These are phyloP conservation scores for Erythrophleum fordii DNA, from an alignment of 306 rosid genomes.

Conservation along the genomic window DNA sequence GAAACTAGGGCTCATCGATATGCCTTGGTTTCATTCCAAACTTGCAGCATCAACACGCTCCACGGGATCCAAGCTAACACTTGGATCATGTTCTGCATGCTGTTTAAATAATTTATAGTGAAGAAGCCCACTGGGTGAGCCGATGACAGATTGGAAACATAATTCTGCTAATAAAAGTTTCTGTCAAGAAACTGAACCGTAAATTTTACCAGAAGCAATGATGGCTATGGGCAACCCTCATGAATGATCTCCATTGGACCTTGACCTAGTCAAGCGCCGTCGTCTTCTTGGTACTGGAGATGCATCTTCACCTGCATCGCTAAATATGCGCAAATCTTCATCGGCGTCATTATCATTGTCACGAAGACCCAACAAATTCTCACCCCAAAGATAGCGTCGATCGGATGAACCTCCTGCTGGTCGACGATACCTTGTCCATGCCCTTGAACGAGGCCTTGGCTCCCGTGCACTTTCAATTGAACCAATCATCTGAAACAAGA, in stretches of 20 bases:
- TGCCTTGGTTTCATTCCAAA: constrained; percentile 40
- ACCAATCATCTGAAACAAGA: constrained; percentile 85
- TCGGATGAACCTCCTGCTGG: constrained; percentile 58
- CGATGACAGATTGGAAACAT: constrained; percentile 30
- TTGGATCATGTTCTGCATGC: constrained; percentile 38
- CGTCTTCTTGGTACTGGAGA: constrained; percentile 82
- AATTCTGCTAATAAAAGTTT: constrained; percentile 40
- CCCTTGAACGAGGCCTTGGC: constrained; percentile 69
- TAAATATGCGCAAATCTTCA: constrained; percentile 48
- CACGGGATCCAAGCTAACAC: constrained; percentile 28
- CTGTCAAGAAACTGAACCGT: constrained; percentile 33
- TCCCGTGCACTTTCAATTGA: constrained; percentile 65
- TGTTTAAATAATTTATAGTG: constrained; percentile 48
- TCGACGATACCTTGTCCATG: constrained; percentile 77
- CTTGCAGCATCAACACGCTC: constrained; percentile 33
- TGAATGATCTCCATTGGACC: constrained; percentile 70
- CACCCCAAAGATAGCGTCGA: constrained; percentile 80
- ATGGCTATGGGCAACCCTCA: constrained; percentile 32
- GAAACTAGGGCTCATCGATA: constrained; percentile 29
- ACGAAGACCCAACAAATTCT: constrained; percentile 75
- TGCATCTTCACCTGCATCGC: constrained; percentile 55
- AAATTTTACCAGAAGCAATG: constrained; percentile 58
- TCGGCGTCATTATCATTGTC: constrained; percentile 44
- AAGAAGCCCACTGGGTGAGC: constrained; percentile 53
- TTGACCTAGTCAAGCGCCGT: constrained; percentile 63